phyloP scores from a whole-genome alignment of 768 basidiomycete genomes.

The Hericium coralloides region DNA sequence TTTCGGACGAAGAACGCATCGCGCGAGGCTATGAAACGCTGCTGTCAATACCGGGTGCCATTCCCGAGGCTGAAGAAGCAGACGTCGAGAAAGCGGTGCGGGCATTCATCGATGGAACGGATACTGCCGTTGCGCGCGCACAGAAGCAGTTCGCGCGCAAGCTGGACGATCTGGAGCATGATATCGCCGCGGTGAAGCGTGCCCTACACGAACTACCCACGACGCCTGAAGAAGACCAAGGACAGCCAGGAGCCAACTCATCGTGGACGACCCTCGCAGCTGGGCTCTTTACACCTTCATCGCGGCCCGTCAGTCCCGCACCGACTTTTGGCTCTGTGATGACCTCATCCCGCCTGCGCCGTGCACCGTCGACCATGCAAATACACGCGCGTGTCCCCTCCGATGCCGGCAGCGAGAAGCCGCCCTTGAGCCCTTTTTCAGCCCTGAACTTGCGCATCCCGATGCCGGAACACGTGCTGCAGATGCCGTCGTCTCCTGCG shows the following conservation, averaged over 20 bases:
- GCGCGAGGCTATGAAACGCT: constrained; percentile 60
- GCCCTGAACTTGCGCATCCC: constrained; percentile 45
- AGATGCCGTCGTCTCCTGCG: constrained; percentile 8
- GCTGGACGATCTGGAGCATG: constrained; percentile 66
- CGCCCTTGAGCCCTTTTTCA: constrained; percentile 28
- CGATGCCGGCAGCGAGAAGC: not conserved
- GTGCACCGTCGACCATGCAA: constrained; percentile 28
- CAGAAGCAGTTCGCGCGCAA: constrained; percentile 44
- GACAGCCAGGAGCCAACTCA: constrained; percentile 5
- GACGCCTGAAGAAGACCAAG: constrained; percentile 8
- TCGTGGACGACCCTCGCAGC: constrained; percentile 47
- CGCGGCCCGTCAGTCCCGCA: constrained; percentile 33
- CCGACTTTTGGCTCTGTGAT: constrained; percentile 67
- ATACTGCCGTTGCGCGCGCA: constrained; percentile 38
- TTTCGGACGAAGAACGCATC: constrained; percentile 63
- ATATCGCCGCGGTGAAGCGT: constrained; percentile 61
- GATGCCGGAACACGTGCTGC: constrained; percentile 38
- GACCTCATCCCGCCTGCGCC: constrained; percentile 53
- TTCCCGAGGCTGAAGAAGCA: constrained; percentile 18
- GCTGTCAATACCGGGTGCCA: constrained; percentile 49
- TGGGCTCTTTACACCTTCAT: constrained; percentile 35
- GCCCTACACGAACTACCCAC: constrained; percentile 38
- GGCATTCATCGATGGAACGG: constrained; percentile 48
- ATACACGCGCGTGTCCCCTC: constrained; percentile 19
- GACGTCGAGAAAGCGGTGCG: constrained; percentile 43